phyloP scores from a whole-genome alignment of 148 eudicot genomes.

The Fallopia convolvulus region DNA sequence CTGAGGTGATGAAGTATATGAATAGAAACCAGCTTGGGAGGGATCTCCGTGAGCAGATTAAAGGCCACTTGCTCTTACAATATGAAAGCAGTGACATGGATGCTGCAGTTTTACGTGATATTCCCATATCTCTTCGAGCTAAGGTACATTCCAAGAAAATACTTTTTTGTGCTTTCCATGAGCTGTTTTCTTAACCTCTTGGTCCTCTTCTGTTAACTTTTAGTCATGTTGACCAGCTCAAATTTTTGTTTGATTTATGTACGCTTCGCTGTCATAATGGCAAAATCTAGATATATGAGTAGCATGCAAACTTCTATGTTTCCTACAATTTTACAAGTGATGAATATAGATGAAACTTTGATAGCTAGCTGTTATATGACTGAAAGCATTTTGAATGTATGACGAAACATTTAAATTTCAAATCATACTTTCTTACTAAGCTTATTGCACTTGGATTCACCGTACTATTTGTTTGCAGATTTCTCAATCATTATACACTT shows the following conservation, averaged over 20 bases:
- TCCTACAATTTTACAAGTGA: not conserved
- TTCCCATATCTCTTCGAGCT: slow-evolving; percentile 66
- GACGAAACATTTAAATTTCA: not conserved
- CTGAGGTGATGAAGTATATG: slow-evolving; percentile 61
- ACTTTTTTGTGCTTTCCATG: not conserved
- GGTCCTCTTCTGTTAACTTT: too few species aligned
- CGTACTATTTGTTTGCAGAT: slow-evolving; percentile 45
- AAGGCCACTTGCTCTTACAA: slow-evolving; percentile 60
- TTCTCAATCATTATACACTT: slow-evolving; percentile 51
- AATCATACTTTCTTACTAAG: not conserved
- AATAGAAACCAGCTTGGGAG: slow-evolving; percentile 50
- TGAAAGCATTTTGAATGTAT: not conserved
- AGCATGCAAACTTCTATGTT: not conserved
- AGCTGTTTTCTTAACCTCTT: not conserved
- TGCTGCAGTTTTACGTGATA: slow-evolving; percentile 47
- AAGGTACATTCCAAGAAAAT: slow-evolving; percentile 28
- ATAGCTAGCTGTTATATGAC: too few species aligned
- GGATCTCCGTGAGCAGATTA: slow-evolving; percentile 55
- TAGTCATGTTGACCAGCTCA: too few species aligned
- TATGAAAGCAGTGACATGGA: slow-evolving; percentile 68
- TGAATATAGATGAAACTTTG: not conserved
- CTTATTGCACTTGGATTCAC: not conserved
- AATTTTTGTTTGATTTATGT: too few species aligned
- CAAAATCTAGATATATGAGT: not conserved
- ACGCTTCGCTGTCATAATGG: not conserved